Percentiles rank a stretch among this genome's conserved stretches.
These are phyloP conservation scores for Aspergillus heteromorphus DNA, from an alignment of 495 filamentous ascomycete genomes.

Conservation along the genomic window DNA sequence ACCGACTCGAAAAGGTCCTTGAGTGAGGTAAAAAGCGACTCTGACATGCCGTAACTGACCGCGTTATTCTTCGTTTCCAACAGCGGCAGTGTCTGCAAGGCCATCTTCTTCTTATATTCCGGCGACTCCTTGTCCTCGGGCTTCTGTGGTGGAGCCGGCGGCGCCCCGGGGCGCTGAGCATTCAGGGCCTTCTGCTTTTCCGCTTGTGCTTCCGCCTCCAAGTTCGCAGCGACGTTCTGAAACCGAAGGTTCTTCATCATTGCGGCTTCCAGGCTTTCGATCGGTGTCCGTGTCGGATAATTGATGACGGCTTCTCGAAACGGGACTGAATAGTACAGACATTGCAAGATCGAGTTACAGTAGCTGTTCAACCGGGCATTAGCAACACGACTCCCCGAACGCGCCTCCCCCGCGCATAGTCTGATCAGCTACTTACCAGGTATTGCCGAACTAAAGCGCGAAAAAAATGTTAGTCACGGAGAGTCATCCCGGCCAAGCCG, in stretches of 20 bases:
- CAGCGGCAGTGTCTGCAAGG: conserved; percentile 78
- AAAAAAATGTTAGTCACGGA: conserved; percentile 18
- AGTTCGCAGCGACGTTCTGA: conserved; percentile 35
- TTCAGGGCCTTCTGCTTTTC: conserved; percentile 39
- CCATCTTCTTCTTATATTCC: conserved; percentile 95
- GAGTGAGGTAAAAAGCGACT: conserved; percentile 87
- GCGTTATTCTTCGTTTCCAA: conserved; percentile 76
- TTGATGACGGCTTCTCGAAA: conserved; percentile 95
- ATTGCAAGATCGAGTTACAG: conserved; percentile 96
- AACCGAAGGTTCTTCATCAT: conserved; percentile 42
- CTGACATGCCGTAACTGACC: conserved; percentile 81
- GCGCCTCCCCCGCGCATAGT: neutral
- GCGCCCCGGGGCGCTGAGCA: conserved; percentile 39
- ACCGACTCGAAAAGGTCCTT: conserved; percentile 96
- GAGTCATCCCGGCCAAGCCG: neutral
- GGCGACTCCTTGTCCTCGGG: conserved; percentile 77
- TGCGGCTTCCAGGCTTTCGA: conserved; percentile 46
- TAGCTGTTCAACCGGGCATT: conserved; percentile 55
- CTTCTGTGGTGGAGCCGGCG: conserved; percentile 58
- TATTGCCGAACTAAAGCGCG: conserved; percentile 78
- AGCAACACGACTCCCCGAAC: neutral
- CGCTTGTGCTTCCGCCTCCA: conserved; percentile 39
- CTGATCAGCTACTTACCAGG: conserved; percentile 63
- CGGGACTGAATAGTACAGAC: conserved; percentile 88
- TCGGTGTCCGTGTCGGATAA: conserved; percentile 66